Base-by-base conservation (phyloP, 108 stramenopile species). In the Epithemia pelagica region DNA sequence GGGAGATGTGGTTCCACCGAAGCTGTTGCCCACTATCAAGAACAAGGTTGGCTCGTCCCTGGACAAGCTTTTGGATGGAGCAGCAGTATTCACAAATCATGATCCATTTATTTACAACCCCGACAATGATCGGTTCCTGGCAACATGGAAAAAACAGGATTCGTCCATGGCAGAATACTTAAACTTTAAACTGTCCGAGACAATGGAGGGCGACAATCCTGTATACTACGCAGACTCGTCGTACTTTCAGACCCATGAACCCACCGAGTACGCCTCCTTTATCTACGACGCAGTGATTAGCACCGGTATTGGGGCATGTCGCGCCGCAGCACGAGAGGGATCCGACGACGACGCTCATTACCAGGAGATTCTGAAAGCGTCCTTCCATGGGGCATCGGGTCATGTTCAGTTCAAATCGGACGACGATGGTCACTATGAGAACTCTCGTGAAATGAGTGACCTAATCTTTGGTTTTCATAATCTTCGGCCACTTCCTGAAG, bases 221-320 rank as follows among this genome's bases (percentile, higher is more conserved):
- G 24, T 68, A 8, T n/a, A 62, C 28, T 27, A 62, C 25, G 29
- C 31, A 8, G 28, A 29, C 7, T 19, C 22, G 19, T 54, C 61
- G 15, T 72, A 72, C 65, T 72, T 72, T 33, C 71, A 61, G n/a
- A 10, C 5, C 7, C 30, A 66, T 18, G n/a, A 5, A 10, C 64
- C 65, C 2, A 61, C 71, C 2, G 32, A 66, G 46, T 66, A 62
- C 26, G 70, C 63, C 3, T 64, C 63, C 2, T 71, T 71, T 54
- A 23, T 72, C 20, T 72, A 37, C 30, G 71, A 72, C 32, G 32
- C 71, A 10, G 51, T 66, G 25, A 59, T 72, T 20, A 21, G 2
- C 22, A 30, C 60, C 26, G 71, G 71, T 37, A 66, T 72, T 30
- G 53, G 62, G n/a, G 65, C 58, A n/a, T 72, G 71, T 46, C 62